Base-by-base conservation (phyloP, 495 filamentous ascomycete species). In the Trypethelium eluteriae region DNA sequence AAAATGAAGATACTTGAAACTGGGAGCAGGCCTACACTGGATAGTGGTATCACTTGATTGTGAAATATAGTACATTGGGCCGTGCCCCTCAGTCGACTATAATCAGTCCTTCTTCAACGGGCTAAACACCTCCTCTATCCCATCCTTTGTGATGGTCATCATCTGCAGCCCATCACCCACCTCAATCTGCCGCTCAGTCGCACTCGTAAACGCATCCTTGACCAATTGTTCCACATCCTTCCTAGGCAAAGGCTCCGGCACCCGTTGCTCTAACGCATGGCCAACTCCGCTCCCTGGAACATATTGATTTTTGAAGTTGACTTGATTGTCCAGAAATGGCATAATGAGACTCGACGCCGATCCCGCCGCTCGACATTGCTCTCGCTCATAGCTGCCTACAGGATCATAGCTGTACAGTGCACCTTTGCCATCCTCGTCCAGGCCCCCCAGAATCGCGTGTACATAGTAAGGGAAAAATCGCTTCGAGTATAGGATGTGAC, bases 271-370 rank as follows among this genome's bases (percentile, higher is more conserved):
- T 64, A 96, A 82, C 34, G 85, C 89, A 76, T 94, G 89, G 47
- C 92, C 93, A 71, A 84, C 85, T 64, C 90, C 92, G 72, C 89
- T 92, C n/a, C 86, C 88, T 10, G 94, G 94, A 38, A 92, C 81
- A 76, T 96, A 95, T 81, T 98, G 94, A 76, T 98, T 98, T 83
- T 98, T 98, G 83, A 92, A 94, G 79, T 98, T 97, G 80, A 98
- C 94, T 78, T 98, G 95, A 76, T 98, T 98, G 77, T 98, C 94
- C 75, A 98, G 81, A 82, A 98, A 98, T 3, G 94, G 94, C 89
- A 97, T 98, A 76, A 98, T 98, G 79, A 98, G 80, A 70, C 91
- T 96, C 46, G 91, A 89, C 39, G 95, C 94, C n/a, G 94, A 92
- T 65, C 94, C 94, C 25, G 91, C 94, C 25, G 95, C 93, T 44